Evolutionary conservation across 2,329 filamentous ascomycete species (phyloP).

Genomic region (Colletotrichum caudatum): DNA sequence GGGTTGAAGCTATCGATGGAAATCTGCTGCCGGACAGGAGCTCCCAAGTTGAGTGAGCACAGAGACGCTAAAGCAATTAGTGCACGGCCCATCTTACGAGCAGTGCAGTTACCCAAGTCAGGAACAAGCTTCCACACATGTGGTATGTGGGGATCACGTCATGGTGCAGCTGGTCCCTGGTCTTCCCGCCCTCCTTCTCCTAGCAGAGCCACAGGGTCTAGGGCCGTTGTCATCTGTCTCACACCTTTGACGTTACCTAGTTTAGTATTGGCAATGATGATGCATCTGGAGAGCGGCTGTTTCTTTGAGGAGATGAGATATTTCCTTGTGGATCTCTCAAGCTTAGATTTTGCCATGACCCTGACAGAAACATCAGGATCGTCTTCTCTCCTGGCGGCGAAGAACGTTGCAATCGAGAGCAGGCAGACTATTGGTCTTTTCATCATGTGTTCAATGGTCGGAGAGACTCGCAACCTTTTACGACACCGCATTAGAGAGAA

Average conservation of each 20-base stretch:
- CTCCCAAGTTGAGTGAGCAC: slow-evolving; percentile 18
- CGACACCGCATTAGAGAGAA: not conserved
- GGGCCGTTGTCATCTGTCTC: slow-evolving; percentile 12
- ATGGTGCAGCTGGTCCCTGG: slow-evolving; percentile 37
- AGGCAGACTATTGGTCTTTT: not conserved
- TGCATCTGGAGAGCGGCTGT: not conserved
- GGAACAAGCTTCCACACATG: slow-evolving; percentile 41
- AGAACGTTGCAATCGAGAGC: not conserved
- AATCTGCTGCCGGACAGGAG: slow-evolving; percentile 31
- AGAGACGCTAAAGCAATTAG: slow-evolving; percentile 7
- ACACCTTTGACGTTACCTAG: not conserved
- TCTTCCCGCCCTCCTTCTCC: slow-evolving; percentile 2
- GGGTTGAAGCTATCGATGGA: slow-evolving; percentile 38
- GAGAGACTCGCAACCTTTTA: not conserved
- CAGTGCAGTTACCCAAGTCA: slow-evolving; percentile 35
- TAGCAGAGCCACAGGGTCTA: slow-evolving; percentile 12
- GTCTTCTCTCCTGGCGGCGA: not conserved
- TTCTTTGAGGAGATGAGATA: not conserved
- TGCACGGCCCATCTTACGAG: slow-evolving; percentile 22
- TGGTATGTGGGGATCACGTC: slow-evolving; percentile 39
- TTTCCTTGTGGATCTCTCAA: not conserved
- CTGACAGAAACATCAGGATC: not conserved
- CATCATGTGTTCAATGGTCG: not conserved
- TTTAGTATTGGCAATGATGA: not conserved
- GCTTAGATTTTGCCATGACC: not conserved